Conservation (phyloP, 2,329 filamentous ascomycete species). For the Aaosphaeria arxii region DNA sequence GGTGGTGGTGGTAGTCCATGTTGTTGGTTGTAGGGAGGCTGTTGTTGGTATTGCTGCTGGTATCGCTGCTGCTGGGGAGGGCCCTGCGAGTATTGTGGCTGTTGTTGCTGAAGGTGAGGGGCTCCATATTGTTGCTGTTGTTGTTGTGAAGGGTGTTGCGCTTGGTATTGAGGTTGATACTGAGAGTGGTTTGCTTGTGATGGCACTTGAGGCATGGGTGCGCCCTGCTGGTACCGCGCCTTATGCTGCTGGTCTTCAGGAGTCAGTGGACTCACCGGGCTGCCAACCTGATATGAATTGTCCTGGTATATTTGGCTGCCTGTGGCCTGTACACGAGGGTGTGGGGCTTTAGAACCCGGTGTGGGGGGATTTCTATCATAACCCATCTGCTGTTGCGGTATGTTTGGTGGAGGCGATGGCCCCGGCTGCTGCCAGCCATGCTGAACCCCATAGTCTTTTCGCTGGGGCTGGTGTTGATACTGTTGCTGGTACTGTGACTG, state of each 20-base stretch:
- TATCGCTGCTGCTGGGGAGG: slow-evolving; percentile 1
- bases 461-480: slow-evolving; percentile 11
- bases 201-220: slow-evolving; percentile 12
- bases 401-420: slow-evolving; percentile 9
- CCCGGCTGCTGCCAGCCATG: slow-evolving; percentile 18
- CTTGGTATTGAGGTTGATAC: slow-evolving; percentile 4
- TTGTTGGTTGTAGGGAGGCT: slow-evolving; percentile 13
- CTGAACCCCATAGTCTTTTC: background rate
- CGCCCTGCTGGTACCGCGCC: slow-evolving; percentile 18
- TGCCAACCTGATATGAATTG: slow-evolving; percentile 23
- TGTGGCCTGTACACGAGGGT: slow-evolving; percentile 27
- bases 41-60: slow-evolving; percentile 14
- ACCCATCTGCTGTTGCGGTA: slow-evolving; percentile 16
- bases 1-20: slow-evolving; percentile 25
- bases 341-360: slow-evolving; percentile 21
- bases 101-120: background rate
- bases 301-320: slow-evolving; percentile 9
- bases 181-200: slow-evolving; percentile 8
- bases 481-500: slow-evolving; percentile 6
- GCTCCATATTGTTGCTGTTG: slow-evolving; percentile 7
- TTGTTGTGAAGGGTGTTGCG: slow-evolving; percentile 8
- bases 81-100: background rate
- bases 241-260: slow-evolving; percentile 22
- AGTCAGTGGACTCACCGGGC: slow-evolving; percentile 37
- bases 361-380: slow-evolving; percentile 24